Base-by-base conservation (phyloP, 257 asterid genomes). In the Plantago major region DNA sequence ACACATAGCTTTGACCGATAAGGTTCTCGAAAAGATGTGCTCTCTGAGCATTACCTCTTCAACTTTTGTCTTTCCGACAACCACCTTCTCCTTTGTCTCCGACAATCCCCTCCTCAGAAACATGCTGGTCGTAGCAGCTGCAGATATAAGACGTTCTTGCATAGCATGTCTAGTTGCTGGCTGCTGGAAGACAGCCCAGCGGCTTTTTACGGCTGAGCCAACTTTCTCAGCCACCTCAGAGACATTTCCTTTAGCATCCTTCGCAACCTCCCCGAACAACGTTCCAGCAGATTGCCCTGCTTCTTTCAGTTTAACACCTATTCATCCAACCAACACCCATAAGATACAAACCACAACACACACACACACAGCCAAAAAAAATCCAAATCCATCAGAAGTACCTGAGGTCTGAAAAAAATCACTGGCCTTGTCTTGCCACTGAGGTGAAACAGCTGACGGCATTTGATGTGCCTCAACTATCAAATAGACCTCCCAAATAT, bases 171-270 rank as follows among this genome's bases (percentile, higher is more conserved):
- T 80, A 6, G 96, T 85, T 26, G 97, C 80, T 62, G 97, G 97
- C 84, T 87, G 82, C 77, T 85, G 97, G 47, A 90, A 67, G 65
- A 83, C 62, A 11, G 89, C 85, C 97, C 96, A 90, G 66, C 82
- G 75, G 73, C 89, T 88, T 67, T 85, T 90, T 78, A 90, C 93
- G 22, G 83, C 80, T 3, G 86, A 73, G 50, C 98, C 98, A 46
- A 88, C 89, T 75, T 85, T 90, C 72, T 63, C 95, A 11, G 94
- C 96, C 71, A 77, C 95, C 54, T 83, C 96, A 43, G 84, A 44
- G 60, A 85, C 96, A 65, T 88, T 90, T 67, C 66, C 98, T 69
- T 90, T 90, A 11, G 98, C 91, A 73, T 91, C 98, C 80, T 86
- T 91, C 2, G 98, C 96, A 45, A 80, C 92, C 65, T 83, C 96